phyloP scores from a whole-genome alignment of 2,329 filamentous ascomycete species.

The Daldinia sp. region DNA sequence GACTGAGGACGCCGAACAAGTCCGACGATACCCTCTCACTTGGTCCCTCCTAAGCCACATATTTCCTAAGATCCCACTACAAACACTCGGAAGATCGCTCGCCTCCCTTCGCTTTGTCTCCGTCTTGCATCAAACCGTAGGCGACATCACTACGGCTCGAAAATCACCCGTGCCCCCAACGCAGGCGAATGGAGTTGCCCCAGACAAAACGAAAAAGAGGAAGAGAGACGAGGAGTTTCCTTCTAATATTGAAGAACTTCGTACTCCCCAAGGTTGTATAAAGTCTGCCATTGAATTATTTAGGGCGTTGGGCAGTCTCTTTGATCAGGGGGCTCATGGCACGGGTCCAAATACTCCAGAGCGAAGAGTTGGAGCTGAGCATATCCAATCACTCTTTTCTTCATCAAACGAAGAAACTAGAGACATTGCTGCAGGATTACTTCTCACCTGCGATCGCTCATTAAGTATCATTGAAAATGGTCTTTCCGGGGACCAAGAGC shows the following conservation, averaged over 20 bases:
- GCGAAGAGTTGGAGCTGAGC: slow-evolving; percentile 63
- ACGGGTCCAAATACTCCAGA: slow-evolving; percentile 46
- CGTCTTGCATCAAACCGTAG: slow-evolving; percentile 71
- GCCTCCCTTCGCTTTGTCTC: slow-evolving; percentile 73
- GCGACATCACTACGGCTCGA: slow-evolving; percentile 59
- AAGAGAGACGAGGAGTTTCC: slow-evolving; percentile 53
- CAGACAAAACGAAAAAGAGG: slow-evolving; percentile 46
- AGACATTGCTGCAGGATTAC: slow-evolving; percentile 54
- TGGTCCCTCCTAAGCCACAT: slow-evolving; percentile 70
- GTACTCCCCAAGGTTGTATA: slow-evolving; percentile 52
- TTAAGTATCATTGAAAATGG: slow-evolving; percentile 47
- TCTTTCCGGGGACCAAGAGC: slow-evolving; percentile 50
- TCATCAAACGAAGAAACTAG: slow-evolving; percentile 58
- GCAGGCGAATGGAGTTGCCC: slow-evolving; percentile 19
- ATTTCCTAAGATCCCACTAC: slow-evolving; percentile 71
- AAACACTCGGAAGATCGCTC: slow-evolving; percentile 74
- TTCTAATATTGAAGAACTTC: slow-evolving; percentile 54
- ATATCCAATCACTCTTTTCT: slow-evolving; percentile 65
- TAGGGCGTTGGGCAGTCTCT: slow-evolving; percentile 54
- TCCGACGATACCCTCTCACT: slow-evolving; percentile 63
- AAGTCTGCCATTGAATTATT: slow-evolving; percentile 59
- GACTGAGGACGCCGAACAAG: slow-evolving; percentile 56
- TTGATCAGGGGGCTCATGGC: slow-evolving; percentile 54
- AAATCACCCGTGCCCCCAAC: slow-evolving; percentile 14
- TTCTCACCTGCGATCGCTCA: slow-evolving; percentile 55